A percentile compares a stretch with the other conserved stretches of the same genome.
Conservation (phyloP, 495 filamentous ascomycete species). For the Hyaloscypha finlandica region DNA sequence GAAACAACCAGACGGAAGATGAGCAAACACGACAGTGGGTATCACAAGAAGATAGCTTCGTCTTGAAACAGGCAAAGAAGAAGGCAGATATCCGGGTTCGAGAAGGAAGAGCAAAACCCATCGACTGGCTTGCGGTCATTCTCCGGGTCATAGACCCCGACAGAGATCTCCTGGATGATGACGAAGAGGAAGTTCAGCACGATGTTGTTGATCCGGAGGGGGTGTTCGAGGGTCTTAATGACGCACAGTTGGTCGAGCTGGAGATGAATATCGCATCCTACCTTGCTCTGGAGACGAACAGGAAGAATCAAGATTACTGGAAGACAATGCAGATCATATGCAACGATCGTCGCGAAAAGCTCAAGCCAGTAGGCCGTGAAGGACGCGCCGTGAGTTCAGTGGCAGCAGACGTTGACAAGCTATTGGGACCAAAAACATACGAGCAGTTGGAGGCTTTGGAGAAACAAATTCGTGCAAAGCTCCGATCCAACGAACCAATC, state of each 20-base stretch:
- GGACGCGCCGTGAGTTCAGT: conserved; percentile 80
- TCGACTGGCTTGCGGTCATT: conserved; percentile 94
- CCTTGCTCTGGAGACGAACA: conserved; percentile 73
- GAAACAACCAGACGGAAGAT: conserved; percentile 66
- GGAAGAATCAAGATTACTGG: conserved; percentile 85
- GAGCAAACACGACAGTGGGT: conserved; percentile 84
- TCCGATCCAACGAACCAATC: conserved; percentile 86
- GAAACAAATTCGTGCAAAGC: conserved; percentile 77
- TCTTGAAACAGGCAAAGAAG: conserved; percentile 95
- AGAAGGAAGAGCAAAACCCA: conserved; percentile 86
- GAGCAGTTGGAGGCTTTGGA: conserved; percentile 84
- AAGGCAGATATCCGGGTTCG: conserved; percentile 97
- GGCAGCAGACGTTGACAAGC: conserved; percentile 80
- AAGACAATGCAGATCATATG: conserved; percentile 86
- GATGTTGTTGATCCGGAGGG: conserved; percentile 81
- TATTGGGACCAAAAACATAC: conserved; percentile 83
- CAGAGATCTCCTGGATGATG: conserved; percentile 76
- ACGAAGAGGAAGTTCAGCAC: conserved; percentile 73
- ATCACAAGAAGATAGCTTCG: conserved; percentile 92
- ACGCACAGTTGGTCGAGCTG: conserved; percentile 71
- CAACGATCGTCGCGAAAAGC: conserved; percentile 69
- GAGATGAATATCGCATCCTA: conserved; percentile 88
- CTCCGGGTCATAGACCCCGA: conserved; percentile 85
- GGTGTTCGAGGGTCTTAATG: conserved; percentile 74
- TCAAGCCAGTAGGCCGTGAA: conserved; percentile 60